phyloP scores from a whole-genome alignment of 1,139 yeast species.

The Lodderomyces pseudojiufengensis region DNA sequence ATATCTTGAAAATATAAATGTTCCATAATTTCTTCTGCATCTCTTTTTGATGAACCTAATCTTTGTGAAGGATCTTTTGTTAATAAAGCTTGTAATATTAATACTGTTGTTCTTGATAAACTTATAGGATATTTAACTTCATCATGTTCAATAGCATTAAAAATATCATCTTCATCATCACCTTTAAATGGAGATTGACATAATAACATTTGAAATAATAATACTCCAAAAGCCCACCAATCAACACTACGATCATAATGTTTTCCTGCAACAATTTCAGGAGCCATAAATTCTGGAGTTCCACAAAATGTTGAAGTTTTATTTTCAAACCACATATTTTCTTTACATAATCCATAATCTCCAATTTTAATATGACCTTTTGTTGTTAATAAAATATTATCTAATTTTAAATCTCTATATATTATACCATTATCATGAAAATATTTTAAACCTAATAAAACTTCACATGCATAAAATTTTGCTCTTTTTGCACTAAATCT shows the following conservation, averaged over 20 bases:
- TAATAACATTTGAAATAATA: slow-evolving; percentile 90
- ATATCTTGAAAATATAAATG: slow-evolving; percentile 91
- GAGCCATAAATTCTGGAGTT: slow-evolving; percentile 99
- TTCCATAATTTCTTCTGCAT: slow-evolving; percentile 91
- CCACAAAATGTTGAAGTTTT: slow-evolving; percentile 98
- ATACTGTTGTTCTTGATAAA: slow-evolving; percentile 96
- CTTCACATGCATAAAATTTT: slow-evolving; percentile 96
- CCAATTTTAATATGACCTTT: slow-evolving; percentile 97
- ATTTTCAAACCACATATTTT: slow-evolving; percentile 87
- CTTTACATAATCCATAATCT: slow-evolving; percentile 96
- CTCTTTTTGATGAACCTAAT: slow-evolving; percentile 81
- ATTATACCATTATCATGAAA: slow-evolving; percentile 95
- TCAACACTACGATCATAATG: slow-evolving; percentile 92
- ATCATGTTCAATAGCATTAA: slow-evolving; percentile 95
- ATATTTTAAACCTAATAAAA: slow-evolving; percentile 81
- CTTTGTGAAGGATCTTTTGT: slow-evolving; percentile 85
- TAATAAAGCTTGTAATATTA: slow-evolving; percentile 82
- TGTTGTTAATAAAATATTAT: slow-evolving; percentile 81
- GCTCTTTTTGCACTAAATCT: slow-evolving; percentile 88
- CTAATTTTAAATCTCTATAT: slow-evolving; percentile 93
- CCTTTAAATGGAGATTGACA: slow-evolving; percentile 98
- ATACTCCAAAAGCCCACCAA: slow-evolving; percentile 99
- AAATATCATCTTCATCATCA: slow-evolving; percentile 96
- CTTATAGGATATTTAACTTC: slow-evolving; percentile 97
- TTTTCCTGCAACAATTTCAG: slow-evolving; percentile 91